Conservation (phyloP, 1,284 basidiomycete species). For the Marasmius fiardii region DNA sequence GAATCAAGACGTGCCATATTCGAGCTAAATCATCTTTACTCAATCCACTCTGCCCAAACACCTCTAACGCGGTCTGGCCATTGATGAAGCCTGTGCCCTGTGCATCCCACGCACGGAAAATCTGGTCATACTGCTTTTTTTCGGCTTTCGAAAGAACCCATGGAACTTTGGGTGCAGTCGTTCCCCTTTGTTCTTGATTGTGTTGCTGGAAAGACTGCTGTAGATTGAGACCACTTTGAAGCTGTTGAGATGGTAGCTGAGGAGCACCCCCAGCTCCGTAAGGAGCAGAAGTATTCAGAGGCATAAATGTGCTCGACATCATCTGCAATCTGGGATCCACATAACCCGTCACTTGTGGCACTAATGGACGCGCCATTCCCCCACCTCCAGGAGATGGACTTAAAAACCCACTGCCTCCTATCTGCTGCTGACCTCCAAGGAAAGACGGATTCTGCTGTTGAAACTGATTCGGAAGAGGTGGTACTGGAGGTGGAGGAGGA, state of each 20-base stretch:
- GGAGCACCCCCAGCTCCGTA: slow-evolving; percentile 61
- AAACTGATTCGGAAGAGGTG: slow-evolving; percentile 56
- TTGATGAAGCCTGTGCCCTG: slow-evolving; percentile 84
- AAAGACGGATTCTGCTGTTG: slow-evolving; percentile 45
- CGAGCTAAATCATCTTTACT: slow-evolving; percentile 89
- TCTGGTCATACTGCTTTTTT: slow-evolving; percentile 96
- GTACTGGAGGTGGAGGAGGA: slow-evolving; percentile 57
- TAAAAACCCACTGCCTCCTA: slow-evolving; percentile 46
- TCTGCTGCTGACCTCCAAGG: slow-evolving; percentile 33
- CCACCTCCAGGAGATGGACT: slow-evolving; percentile 55
- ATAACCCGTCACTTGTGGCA: slow-evolving; percentile 80
- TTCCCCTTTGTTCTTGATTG: slow-evolving; percentile 72
- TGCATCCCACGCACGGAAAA: slow-evolving; percentile 95
- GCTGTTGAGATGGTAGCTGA: slow-evolving; percentile 65
- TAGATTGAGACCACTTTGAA: slow-evolving; percentile 49
- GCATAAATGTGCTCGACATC: slow-evolving; percentile 88
- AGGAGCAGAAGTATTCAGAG: slow-evolving; percentile 61
- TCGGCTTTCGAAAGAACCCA: slow-evolving; percentile 91
- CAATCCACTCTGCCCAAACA: slow-evolving; percentile 94
- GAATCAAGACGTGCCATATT: slow-evolving; percentile 71
- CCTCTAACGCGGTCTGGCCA: slow-evolving; percentile 85
- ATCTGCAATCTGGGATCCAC: slow-evolving; percentile 80
- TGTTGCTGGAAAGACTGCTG: slow-evolving; percentile 80
- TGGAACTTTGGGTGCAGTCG: slow-evolving; percentile 72
- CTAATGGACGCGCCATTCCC: slow-evolving; percentile 45